Evolutionary conservation across 1,284 basidiomycete genomes (phyloP).

Genomic region (Rhodotorula mucilaginosa): DNA sequence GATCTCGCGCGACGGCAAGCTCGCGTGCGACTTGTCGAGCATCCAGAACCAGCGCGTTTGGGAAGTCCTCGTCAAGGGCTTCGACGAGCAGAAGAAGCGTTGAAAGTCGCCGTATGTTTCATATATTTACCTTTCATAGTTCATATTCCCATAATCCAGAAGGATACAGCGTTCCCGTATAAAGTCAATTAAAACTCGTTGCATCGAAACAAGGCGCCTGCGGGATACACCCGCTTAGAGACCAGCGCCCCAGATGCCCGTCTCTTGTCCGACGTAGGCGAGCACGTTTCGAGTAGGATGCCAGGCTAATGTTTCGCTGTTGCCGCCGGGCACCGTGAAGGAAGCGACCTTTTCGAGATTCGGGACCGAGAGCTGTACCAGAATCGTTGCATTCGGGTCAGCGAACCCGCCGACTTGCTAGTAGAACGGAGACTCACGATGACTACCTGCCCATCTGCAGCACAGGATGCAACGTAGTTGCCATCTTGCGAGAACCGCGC

Average conservation of each 20-base stretch:
- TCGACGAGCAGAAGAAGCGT: neutral
- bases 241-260: conserved; percentile 15
- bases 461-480: conserved; percentile 30
- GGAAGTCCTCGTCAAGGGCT: conserved; percentile 12
- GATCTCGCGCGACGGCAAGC: neutral
- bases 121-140: too few relatives aligned
- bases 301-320: conserved; percentile 35
- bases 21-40: neutral
- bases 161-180: too few relatives aligned
- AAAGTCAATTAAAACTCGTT: too few relatives aligned
- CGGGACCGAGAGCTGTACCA: neutral
- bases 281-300: conserved; percentile 33
- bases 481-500: conserved; percentile 37
- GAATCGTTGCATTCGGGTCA: neutral
- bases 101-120: too few relatives aligned
- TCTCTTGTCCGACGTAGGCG: conserved; percentile 35
- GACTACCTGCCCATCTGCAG: conserved; percentile 18
- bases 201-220: neutral
- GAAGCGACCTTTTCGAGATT: neutral
- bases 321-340: neutral
- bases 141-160: too few relatives aligned
- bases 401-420: too few relatives aligned
- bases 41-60: conserved; percentile 11
- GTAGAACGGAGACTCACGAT: conserved; percentile 20
- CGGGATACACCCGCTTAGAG: neutral